Base-by-base conservation (phyloP, 1,284 basidiomycete species). In the Fomitopsis pinicola region DNA sequence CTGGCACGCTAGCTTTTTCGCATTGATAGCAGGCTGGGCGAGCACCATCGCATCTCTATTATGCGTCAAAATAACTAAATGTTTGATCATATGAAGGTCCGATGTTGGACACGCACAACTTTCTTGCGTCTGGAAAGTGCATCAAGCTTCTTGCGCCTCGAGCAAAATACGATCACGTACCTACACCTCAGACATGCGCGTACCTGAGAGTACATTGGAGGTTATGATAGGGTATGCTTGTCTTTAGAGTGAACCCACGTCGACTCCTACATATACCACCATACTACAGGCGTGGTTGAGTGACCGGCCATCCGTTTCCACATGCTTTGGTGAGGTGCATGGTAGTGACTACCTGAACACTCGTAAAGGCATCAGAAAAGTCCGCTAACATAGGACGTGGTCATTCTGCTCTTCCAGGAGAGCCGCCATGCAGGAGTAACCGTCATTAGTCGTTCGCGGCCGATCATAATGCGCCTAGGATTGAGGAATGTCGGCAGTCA, bases 111-210 rank as follows among this genome's bases (percentile, higher is more conserved):
- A 53, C 52, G 5, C 54, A 73, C 72, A 68, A 73, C 71, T 54
- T 73, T 73, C 30, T 71, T 66, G 17, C 70, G 66, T 59, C 72
- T 73, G 48, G 7, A 33, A 36, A n/a, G 33, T 14, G 19, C 15
- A 14, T 53, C 35, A 53, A 30, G 3, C 28, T 30, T 17, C 19
- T 38, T 7, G 26, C 46, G 10, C 28, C 12, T 48, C 8, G n/a
- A 36, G 15, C 3, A 9, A 38, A 22, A 12, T 15, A 5, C 36
- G 52, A 6, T 22, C 7, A 53, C 65, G 60, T 19, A 70, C 71
- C 71, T 66, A 65, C 72, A 73, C 55, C 70, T 60, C n/a, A 70
- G 58, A 50, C 71, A 73, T 15, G 71, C 72, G 44, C 66, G 68
- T 3, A 53, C 26, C 14, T 38, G 52, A n/a, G 52, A 53, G 35